Conservation (phyloP, 129 eudicot species). For the Erigeron canadensis region DNA sequence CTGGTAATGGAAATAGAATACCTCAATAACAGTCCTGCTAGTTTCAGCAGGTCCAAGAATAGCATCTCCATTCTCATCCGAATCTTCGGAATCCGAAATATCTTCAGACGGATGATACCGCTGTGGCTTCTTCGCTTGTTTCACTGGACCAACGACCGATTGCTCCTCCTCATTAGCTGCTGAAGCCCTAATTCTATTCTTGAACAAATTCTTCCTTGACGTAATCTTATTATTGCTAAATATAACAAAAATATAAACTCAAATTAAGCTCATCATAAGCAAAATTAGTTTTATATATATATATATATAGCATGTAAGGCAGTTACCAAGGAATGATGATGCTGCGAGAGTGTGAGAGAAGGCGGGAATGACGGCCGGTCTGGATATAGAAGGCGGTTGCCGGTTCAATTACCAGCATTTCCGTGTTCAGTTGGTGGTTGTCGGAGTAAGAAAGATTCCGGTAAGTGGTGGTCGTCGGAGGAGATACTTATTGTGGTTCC, state of each 20-base stretch:
- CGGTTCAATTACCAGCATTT: conserved; percentile 71
- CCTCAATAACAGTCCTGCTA: conserved; percentile 88
- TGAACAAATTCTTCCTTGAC: conserved; percentile 33
- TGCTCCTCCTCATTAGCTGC: conserved; percentile 51
- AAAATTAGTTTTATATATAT: background rate
- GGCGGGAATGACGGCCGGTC: conserved; percentile 42
- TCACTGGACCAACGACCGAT: conserved; percentile 52
- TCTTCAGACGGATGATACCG: conserved; percentile 95
- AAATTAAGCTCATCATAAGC: conserved; percentile 8
- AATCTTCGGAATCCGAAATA: conserved; percentile 58
- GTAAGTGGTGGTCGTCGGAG: conserved; percentile 21
- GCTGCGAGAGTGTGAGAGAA: conserved; percentile 50
- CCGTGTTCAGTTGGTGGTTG: conserved; percentile 26
- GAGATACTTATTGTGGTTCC: conserved; percentile 32
- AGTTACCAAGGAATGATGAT: conserved; percentile 47
- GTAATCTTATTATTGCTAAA: conserved; percentile 48
- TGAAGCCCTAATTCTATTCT: conserved; percentile 51
- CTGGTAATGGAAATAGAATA: conserved; percentile 27
- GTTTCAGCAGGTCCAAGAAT: conserved; percentile 79
- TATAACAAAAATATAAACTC: conserved; percentile 6
- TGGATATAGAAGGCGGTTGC: conserved; percentile 54
- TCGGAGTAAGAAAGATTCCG: conserved; percentile 22
- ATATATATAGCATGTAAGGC: background rate
- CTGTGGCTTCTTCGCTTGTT: conserved; percentile 69
- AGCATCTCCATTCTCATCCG: conserved; percentile 58